These are phyloP conservation scores for Euptelea pleiosperma DNA, from an alignment of 164 flowering plant genomes.

Conservation along the genomic window DNA sequence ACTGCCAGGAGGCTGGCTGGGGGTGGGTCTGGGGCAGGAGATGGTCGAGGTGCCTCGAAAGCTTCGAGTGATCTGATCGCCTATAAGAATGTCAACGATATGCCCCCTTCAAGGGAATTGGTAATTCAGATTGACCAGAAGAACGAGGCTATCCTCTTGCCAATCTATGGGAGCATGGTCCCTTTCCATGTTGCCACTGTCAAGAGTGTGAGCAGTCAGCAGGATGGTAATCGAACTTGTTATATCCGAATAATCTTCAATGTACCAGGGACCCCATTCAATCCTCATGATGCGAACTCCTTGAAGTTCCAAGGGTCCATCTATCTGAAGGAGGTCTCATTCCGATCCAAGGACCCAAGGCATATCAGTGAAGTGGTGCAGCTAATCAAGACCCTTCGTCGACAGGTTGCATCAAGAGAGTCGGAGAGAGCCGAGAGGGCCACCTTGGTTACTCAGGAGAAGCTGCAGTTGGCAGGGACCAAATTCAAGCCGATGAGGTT, in stretches of 20 bases:
- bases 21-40: conserved; percentile 36
- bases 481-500: conserved; percentile 64
- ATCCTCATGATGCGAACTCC: conserved; percentile 55
- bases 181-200: conserved; percentile 79
- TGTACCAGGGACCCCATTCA: conserved; percentile 73
- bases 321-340: conserved; percentile 79
- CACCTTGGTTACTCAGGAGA: conserved; percentile 81
- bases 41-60: conserved; percentile 25
- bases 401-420: conserved; percentile 74
- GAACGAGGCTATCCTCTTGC: conserved; percentile 70
- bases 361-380: conserved; percentile 81
- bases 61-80: conserved; percentile 51
- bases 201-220: conserved; percentile 70
- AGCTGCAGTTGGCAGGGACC: conserved; percentile 52
- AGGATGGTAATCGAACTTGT: conserved; percentile 53
- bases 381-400: conserved; percentile 60
- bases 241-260: conserved; percentile 77
- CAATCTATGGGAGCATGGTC: conserved; percentile 73
- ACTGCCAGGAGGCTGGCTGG: conserved; percentile 80
- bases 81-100: conserved; percentile 60
- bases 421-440: conserved; percentile 89
- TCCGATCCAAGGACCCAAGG: conserved; percentile 79
- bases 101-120: conserved; percentile 56
- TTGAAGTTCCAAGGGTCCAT: conserved; percentile 55
- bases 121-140: conserved; percentile 81